Conservation (phyloP, 148 eudicot genomes). For the Spergularia marina region DNA sequence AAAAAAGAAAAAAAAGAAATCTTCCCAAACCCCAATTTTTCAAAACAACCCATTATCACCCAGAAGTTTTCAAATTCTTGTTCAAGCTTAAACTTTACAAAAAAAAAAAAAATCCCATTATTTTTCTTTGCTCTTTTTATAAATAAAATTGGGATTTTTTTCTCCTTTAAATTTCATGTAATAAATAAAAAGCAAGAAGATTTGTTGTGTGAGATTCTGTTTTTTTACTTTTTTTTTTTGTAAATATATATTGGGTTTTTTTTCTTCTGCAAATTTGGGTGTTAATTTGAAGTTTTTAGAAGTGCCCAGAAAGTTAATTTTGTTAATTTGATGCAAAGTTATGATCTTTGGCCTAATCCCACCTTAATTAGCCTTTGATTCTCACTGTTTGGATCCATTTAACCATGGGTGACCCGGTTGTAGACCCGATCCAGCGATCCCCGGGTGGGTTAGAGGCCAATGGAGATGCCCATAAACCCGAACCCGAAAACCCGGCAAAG, state of each 20-base stretch:
- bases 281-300: background rate
- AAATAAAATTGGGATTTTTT: background rate
- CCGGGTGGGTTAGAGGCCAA: conserved; percentile 15
- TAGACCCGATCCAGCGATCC: conserved; percentile 55
- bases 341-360: conserved; percentile 47
- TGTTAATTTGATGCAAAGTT: conserved; percentile 38
- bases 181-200: background rate
- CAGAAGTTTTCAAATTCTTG: background rate
- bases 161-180: background rate
- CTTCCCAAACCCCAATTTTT: conserved; percentile 8
- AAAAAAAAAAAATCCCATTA: background rate
- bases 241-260: conserved; percentile 9
- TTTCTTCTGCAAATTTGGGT: background rate
- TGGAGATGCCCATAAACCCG: conserved; percentile 30
- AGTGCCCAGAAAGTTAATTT: conserved; percentile 11
- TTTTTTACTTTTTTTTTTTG: background rate
- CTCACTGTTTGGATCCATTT: conserved; percentile 31
- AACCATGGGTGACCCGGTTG: conserved; percentile 42
- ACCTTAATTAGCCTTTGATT: conserved; percentile 32
- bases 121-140: background rate
- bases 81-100: background rate
- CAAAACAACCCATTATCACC: background rate
- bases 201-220: background rate
- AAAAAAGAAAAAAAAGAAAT: background rate
- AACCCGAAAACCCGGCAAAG: conserved; percentile 6